These are phyloP conservation scores for Themeda triandra DNA, from an alignment of 176 grass and related monocot genomes.

Conservation along the genomic window DNA sequence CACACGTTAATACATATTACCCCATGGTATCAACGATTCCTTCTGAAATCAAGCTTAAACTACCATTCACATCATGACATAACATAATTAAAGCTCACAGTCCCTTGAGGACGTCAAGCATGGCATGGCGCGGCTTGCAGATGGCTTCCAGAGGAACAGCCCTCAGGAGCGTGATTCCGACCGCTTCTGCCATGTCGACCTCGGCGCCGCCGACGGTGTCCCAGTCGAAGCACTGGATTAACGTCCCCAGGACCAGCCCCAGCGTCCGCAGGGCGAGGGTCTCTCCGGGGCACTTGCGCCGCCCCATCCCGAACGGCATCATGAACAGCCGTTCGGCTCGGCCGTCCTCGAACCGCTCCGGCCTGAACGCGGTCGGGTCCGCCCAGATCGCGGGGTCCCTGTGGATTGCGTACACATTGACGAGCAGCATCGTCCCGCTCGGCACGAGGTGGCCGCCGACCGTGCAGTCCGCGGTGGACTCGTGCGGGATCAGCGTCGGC, in stretches of 20 bases:
- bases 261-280: conserved; percentile 38
- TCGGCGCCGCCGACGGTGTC: neutral
- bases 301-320: conserved; percentile 63
- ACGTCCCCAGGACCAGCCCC: conserved; percentile 37
- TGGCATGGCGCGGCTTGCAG: conserved; percentile 18
- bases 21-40: neutral
- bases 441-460: conserved; percentile 50
- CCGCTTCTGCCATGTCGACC: conserved; percentile 35
- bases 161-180: conserved; percentile 6
- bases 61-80: too few species aligned
- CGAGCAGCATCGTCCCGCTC: conserved; percentile 41
- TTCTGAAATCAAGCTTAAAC: neutral
- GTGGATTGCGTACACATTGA: conserved; percentile 64
- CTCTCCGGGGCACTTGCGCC: conserved; percentile 59
- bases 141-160: conserved; percentile 33
- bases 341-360: conserved; percentile 50
- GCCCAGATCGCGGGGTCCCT: conserved; percentile 44
- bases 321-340: neutral
- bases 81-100: too few species aligned
- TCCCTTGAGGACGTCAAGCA: neutral
- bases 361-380: conserved; percentile 31
- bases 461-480: conserved; percentile 44
- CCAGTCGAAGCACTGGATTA: conserved; percentile 74
- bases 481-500: conserved; percentile 50
- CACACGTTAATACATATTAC: neutral